Evolutionary conservation across 2,329 filamentous ascomycete species (phyloP).

Genomic region (Ophidiomyces ophidiicola): DNA sequence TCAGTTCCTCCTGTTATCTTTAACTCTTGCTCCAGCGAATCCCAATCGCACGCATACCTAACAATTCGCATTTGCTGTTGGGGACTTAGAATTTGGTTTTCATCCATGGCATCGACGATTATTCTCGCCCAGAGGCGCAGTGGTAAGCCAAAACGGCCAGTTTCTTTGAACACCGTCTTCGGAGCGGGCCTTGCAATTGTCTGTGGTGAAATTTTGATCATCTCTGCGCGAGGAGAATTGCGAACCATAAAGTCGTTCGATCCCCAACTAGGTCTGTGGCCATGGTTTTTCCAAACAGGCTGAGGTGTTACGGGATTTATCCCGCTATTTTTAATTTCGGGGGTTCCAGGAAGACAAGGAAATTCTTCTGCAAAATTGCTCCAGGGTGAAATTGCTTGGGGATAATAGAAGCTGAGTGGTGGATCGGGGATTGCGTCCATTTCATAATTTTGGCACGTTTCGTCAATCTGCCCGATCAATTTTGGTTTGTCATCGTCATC

Average conservation of each 20-base stretch:
- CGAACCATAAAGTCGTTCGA: background rate
- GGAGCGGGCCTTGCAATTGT: conserved; percentile 2
- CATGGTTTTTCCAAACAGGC: background rate
- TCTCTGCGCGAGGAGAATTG: conserved; percentile 1
- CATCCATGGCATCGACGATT: conserved; percentile 22
- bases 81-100: conserved; percentile 19
- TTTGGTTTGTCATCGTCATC: conserved; percentile 19
- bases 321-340: background rate
- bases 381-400: conserved; percentile 1
- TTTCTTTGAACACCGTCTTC: conserved; percentile 12
- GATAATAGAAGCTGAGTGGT: background rate
- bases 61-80: conserved; percentile 24
- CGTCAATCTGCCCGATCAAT: background rate
- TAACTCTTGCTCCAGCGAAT: conserved; percentile 22
- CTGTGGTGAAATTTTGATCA: conserved; percentile 5
- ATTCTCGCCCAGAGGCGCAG: conserved; percentile 23
- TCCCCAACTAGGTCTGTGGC: background rate
- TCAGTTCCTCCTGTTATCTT: conserved; percentile 21
- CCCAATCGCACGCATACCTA: conserved; percentile 25
- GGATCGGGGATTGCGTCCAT: background rate
- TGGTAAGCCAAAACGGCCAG: conserved; percentile 21
- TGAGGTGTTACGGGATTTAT: background rate
- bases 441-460: conserved; percentile 5
- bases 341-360: conserved; percentile 2
- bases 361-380: conserved; percentile 7